These are phyloP conservation scores for Butyriboletus loyo DNA, from an alignment of 768 basidiomycete genomes.

Conservation along the genomic window DNA sequence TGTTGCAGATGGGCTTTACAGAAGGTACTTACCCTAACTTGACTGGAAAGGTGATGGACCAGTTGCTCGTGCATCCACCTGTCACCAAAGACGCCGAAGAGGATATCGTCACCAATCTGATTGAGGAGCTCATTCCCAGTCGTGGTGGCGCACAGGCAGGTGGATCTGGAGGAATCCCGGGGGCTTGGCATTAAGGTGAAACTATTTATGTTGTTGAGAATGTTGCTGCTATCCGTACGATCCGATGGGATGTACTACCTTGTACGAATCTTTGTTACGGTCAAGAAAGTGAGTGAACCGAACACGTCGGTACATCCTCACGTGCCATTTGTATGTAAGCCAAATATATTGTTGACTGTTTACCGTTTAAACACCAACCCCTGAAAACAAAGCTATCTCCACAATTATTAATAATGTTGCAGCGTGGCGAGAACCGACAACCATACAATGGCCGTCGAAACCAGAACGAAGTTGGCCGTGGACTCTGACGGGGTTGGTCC, in stretches of 20 bases:
- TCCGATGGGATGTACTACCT: neutral
- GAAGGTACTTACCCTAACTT: conserved; percentile 53
- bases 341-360: too few species aligned
- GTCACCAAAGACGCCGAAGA: conserved; percentile 58
- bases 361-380: too few species aligned
- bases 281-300: neutral
- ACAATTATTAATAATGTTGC: too few species aligned
- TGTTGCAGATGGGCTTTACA: conserved; percentile 70
- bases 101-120: conserved; percentile 58
- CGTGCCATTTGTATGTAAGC: neutral
- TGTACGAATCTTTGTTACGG: neutral
- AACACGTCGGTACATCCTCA: neutral
- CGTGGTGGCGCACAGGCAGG: conserved; percentile 38
- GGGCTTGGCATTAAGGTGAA: conserved; percentile 41
- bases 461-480: too few species aligned
- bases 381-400: neutral
- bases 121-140: conserved; percentile 55
- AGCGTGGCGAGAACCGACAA: neutral
- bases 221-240: conserved; percentile 14
- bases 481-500: too few species aligned
- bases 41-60: conserved; percentile 46
- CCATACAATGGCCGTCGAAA: neutral
- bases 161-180: conserved; percentile 38
- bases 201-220: neutral
- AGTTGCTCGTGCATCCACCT: conserved; percentile 41